Conservation (phyloP, 345 rosid genomes). For the Euphorbia peplus region DNA sequence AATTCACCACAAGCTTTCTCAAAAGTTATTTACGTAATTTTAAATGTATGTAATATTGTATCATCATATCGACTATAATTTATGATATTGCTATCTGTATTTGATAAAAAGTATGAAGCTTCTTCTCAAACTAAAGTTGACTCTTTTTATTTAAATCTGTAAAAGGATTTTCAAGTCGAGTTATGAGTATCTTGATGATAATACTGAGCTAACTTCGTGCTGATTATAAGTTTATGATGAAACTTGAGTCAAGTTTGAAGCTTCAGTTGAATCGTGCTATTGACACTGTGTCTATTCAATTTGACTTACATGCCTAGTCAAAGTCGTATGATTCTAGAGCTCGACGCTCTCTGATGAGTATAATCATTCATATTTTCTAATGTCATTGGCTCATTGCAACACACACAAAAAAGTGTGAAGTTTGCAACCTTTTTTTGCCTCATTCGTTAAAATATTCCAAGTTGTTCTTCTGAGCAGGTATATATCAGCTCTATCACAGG, state of each 20-base stretch:
- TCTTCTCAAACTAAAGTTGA: not conserved
- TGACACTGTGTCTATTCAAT: not conserved
- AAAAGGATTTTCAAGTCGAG: not conserved
- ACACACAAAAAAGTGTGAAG: not conserved
- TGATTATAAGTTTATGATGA: not conserved
- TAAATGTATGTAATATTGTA: not conserved
- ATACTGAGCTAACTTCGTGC: not conserved
- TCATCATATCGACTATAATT: not conserved
- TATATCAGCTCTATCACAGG: slow-evolving; percentile 75
- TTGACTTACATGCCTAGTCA: not conserved
- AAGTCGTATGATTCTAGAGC: not conserved
- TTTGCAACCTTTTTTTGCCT: not conserved
- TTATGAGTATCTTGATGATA: not conserved
- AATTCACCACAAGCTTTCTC: not conserved
- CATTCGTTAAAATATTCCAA: not conserved
- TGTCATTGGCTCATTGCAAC: not conserved
- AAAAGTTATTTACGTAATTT: not conserved
- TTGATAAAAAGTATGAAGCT: no score
- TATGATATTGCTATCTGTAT: no score
- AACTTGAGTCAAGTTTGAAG: not conserved
- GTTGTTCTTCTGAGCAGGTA: slow-evolving; percentile 50
- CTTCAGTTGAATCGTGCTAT: not conserved
- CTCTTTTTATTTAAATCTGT: not conserved
- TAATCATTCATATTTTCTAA: slow-evolving; percentile 6
- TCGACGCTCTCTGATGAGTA: not conserved